Percentiles rank a stretch among this genome's conserved stretches.
Conservation (phyloP, 1,284 basidiomycete genomes). For the Acaromyces ingoldii region DNA sequence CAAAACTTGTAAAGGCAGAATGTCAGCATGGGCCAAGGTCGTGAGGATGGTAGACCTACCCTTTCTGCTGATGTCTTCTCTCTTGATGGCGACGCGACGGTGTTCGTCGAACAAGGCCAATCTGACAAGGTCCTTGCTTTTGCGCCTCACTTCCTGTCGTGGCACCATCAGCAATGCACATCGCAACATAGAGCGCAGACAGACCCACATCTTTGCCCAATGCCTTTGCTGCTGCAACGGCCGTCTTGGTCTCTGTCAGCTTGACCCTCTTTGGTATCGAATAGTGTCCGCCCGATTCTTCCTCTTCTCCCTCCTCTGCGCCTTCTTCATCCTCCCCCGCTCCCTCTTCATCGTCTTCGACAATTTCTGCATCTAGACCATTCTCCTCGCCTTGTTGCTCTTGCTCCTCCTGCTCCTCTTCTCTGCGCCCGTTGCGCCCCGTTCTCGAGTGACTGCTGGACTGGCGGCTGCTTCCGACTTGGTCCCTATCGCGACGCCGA, state of each 20-base stretch:
- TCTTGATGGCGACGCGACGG: constrained; percentile 15
- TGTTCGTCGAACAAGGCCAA: constrained; percentile 34
- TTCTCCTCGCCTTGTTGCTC: constrained; percentile 10
- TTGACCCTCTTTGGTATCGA: background rate
- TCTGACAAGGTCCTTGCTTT: constrained; percentile 29
- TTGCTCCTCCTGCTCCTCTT: constrained; percentile 13
- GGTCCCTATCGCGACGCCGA: too few species aligned
- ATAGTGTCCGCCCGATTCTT: background rate
- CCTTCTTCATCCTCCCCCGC: constrained; percentile 11
- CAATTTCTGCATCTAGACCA: background rate
- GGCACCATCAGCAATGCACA: too few species aligned
- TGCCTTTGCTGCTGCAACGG: constrained; percentile 12
- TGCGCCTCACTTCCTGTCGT: constrained; percentile 21
- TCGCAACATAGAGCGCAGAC: constrained; percentile 3
- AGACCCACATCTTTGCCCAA: constrained; percentile 15
- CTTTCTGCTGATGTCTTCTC: constrained; percentile 23
- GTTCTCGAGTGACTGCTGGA: too few species aligned
- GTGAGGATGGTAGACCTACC: constrained; percentile 6
- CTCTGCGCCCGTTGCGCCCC: too few species aligned
- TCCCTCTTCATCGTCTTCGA: background rate
- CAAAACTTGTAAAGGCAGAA: constrained; percentile 9
- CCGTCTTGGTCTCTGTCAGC: constrained; percentile 9
- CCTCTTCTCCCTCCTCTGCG: constrained; percentile 11
- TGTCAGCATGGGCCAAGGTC: background rate
- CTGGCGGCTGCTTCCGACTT: too few species aligned